Evolutionary conservation across 2,329 filamentous ascomycete species (phyloP).

Genomic region (Hymenoscyphus repandus): DNA sequence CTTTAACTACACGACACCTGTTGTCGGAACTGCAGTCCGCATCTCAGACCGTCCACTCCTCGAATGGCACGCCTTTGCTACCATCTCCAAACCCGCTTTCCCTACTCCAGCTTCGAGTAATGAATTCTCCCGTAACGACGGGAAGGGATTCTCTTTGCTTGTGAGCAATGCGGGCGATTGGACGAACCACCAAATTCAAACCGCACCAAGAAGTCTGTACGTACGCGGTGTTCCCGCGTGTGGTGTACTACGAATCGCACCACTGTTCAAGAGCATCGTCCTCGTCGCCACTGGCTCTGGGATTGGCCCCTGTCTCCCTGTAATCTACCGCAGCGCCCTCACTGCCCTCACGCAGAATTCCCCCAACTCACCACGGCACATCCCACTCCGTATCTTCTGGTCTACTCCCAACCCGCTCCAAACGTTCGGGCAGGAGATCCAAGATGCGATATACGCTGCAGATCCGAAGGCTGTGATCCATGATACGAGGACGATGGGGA

Average conservation of each 20-base stretch:
- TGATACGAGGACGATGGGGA: conserved; percentile 32
- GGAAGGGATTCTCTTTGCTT: conserved; percentile 58
- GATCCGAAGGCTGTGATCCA: conserved; percentile 33
- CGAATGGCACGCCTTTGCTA: conserved; percentile 75
- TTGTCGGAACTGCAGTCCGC: conserved; percentile 51
- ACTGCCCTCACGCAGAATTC: background rate
- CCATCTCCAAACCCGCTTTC: conserved; percentile 53
- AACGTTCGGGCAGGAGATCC: conserved; percentile 33
- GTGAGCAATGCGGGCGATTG: conserved; percentile 73
- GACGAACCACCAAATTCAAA: conserved; percentile 59
- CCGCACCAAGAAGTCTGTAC: conserved; percentile 59
- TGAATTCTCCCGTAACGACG: background rate
- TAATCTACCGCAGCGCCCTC: conserved; percentile 16
- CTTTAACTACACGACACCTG: conserved; percentile 58
- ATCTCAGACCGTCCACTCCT: conserved; percentile 57
- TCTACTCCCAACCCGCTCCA: conserved; percentile 31
- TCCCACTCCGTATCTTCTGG: conserved; percentile 32
- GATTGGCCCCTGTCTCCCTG: conserved; percentile 59
- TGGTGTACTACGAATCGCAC: conserved; percentile 62
- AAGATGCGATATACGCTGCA: conserved; percentile 27
- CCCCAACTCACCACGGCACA: conserved; percentile 7
- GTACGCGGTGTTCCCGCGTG: conserved; percentile 62
- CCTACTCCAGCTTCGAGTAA: background rate
- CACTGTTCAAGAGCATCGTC: conserved; percentile 59
- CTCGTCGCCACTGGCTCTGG: conserved; percentile 69